Percentiles rank a stretch among this genome's conserved stretches.
phyloP scores from a whole-genome alignment of 2,329 filamentous ascomycete genomes.

The Arthroderma sp. region DNA sequence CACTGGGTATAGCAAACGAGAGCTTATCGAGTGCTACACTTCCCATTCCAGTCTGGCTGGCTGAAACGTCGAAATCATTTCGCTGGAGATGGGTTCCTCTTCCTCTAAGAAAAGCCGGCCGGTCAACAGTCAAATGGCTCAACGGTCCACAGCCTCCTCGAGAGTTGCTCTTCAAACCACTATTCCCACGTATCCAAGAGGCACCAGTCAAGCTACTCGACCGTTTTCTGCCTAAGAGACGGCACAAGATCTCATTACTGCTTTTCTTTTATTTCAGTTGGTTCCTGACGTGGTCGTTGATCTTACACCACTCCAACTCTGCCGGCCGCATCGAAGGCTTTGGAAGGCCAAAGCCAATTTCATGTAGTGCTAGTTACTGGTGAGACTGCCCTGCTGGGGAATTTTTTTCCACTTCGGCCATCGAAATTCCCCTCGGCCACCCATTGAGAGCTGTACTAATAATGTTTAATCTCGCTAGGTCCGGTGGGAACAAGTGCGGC shows the following conservation, averaged over 20 bases:
- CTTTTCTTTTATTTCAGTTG: slow-evolving; percentile 32
- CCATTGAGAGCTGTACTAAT: neutral
- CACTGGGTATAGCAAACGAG: slow-evolving; percentile 2
- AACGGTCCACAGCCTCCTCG: slow-evolving; percentile 36
- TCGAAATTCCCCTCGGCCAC: neutral
- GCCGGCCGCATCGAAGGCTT: slow-evolving; percentile 37
- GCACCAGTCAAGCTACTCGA: slow-evolving; percentile 33
- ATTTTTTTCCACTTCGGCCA: neutral
- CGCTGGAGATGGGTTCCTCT: slow-evolving; percentile 37
- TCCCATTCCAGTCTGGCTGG: slow-evolving; percentile 36
- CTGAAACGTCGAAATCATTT: slow-evolving; percentile 35
- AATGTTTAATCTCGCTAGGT: slow-evolving; percentile 16
- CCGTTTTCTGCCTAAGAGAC: slow-evolving; percentile 32
- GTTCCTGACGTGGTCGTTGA: slow-evolving; percentile 35
- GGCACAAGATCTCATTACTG: slow-evolving; percentile 32
- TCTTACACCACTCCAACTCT: slow-evolving; percentile 33
- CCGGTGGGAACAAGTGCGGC: slow-evolving; percentile 36
- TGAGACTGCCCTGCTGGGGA: slow-evolving; percentile 11
- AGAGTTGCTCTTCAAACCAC: slow-evolving; percentile 32
- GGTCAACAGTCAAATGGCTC: slow-evolving; percentile 32
- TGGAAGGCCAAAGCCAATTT: slow-evolving; percentile 32
- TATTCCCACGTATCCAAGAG: slow-evolving; percentile 35
- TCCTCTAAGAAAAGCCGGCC: slow-evolving; percentile 31
- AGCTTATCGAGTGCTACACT: neutral
- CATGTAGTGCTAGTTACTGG: slow-evolving; percentile 36